phyloP scores from a whole-genome alignment of 164 flowering plant genomes.

The Tinospora cordifolia region DNA sequence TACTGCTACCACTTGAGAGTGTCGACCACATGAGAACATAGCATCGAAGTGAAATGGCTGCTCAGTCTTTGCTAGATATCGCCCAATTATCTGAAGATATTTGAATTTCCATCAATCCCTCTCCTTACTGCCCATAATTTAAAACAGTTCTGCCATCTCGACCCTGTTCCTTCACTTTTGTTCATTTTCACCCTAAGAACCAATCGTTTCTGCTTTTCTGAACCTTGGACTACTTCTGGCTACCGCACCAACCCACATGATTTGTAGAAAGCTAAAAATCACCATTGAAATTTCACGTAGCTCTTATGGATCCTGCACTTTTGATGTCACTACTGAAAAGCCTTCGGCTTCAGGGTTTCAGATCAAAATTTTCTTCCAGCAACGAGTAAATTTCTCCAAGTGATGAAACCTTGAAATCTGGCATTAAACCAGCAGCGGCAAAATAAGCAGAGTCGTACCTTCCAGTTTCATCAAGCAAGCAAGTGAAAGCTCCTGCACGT shows the following conservation, averaged over 20 bases:
- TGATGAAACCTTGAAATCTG: constrained; percentile 81
- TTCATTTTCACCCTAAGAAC: not conserved
- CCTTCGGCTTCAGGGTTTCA: constrained; percentile 31
- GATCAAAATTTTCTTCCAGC: constrained; percentile 54
- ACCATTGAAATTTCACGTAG: not conserved
- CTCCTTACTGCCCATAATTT: not conserved
- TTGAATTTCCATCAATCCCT: not conserved
- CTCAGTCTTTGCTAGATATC: not conserved
- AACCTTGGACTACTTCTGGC: not conserved
- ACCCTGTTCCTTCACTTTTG: not conserved
- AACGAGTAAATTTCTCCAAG: constrained; percentile 44
- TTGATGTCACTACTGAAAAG: not conserved
- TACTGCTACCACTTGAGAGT: too few relatives aligned
- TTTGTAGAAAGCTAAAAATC: not conserved
- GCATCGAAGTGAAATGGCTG: not conserved
- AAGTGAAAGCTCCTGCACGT: constrained; percentile 76
- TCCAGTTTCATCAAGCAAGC: constrained; percentile 89
- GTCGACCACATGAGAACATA: not conserved
- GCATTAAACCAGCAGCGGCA: constrained; percentile 39
- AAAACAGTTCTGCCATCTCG: not conserved
- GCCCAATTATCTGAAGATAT: not conserved
- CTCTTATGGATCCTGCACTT: not conserved
- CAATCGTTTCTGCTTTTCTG: not conserved
- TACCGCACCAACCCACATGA: not conserved
- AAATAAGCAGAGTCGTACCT: constrained; percentile 50